Base-by-base conservation (phyloP, 192 early-diverging fungal genomes). In the Entophlyctis helioformis region DNA sequence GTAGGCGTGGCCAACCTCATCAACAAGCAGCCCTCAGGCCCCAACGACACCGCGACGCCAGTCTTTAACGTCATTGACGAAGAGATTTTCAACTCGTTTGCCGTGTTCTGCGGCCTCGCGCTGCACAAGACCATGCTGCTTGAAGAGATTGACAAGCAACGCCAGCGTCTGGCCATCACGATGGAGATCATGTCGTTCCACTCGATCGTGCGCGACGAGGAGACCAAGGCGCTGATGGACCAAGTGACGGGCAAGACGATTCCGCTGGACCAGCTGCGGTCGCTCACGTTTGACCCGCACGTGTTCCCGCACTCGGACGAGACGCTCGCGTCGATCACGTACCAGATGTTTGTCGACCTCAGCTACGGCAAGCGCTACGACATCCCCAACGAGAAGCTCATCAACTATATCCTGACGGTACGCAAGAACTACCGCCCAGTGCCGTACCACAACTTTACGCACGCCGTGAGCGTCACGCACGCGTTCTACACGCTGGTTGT, bases 381-480 rank as follows among this genome's bases (percentile, higher is more conserved):
- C 16, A 64, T 71, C 27, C 40, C 57, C 4, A 38, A 64, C 34
- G 37, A 55, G 22, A 60, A 60, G 42, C 29, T 69, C 12, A 27
- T 57, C 1, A 28, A 44, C 2, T 71, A 65, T 44, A 33, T 71
- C 12, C 35, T 71, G 31, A 67, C 57, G 19, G 54, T 71, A 4
- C 50, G 62, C 5, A 60, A 60, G 20, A 71, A 71, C 43, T 71
- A 71, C 35, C 48, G 68, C 12, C 42, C 42, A 31, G 51, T 60
- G 13, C 44, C 57, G 6, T 71, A 71, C 44, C 68, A 71, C 52
- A 71, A 71, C 50, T 71, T 71, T 47, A 54, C 60, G 1, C 68
- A 71, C 36, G 68, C 68, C 0, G 49, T 51, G 36, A 42, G 51
- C 27, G 68, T 71, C 0, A 49, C 65, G 1, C 68, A 71, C 46